These are phyloP conservation scores for Parmelia sp. DNA, from an alignment of 495 filamentous ascomycete species.

Conservation along the genomic window DNA sequence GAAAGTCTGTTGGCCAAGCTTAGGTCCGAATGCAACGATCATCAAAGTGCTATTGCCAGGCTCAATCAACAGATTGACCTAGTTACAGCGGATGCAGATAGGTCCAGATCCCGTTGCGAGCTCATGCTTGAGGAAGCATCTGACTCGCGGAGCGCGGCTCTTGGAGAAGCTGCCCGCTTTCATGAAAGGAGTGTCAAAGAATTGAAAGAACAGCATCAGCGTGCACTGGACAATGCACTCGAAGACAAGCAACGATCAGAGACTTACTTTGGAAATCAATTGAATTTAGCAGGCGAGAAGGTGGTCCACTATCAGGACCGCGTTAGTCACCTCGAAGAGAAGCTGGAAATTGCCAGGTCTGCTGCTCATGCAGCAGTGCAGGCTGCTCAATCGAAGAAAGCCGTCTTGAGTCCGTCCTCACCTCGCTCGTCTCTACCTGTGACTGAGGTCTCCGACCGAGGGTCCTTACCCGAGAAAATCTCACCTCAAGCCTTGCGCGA, in stretches of 20 bases:
- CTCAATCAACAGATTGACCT: conserved; percentile 65
- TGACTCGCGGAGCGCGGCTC: conserved; percentile 44
- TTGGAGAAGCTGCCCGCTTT: conserved; percentile 51
- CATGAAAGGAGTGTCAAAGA: conserved; percentile 67
- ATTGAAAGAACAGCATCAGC: conserved; percentile 60
- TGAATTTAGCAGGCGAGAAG: conserved; percentile 74
- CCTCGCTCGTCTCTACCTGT: conserved; percentile 38
- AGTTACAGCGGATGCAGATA: conserved; percentile 65
- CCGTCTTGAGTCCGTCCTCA: conserved; percentile 28
- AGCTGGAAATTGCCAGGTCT: conserved; percentile 81
- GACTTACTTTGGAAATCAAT: conserved; percentile 59
- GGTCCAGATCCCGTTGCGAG: conserved; percentile 63
- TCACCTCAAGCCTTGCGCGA: conserved; percentile 91
- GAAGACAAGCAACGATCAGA: conserved; percentile 69
- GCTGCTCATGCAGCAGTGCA: conserved; percentile 82
- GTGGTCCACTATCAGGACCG: conserved; percentile 73
- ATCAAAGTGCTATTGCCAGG: conserved; percentile 57
- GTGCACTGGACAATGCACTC: conserved; percentile 60
- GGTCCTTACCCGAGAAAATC: conserved; percentile 64
- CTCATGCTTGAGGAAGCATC: conserved; percentile 69
- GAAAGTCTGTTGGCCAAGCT: conserved; percentile 59
- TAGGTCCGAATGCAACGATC: conserved; percentile 59
- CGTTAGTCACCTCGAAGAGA: conserved; percentile 72
- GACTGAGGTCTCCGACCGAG: conserved; percentile 37
- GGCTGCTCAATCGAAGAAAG: conserved; percentile 64